Conservation (phyloP, 805 yeast species). For the Ogataea saltuana region DNA sequence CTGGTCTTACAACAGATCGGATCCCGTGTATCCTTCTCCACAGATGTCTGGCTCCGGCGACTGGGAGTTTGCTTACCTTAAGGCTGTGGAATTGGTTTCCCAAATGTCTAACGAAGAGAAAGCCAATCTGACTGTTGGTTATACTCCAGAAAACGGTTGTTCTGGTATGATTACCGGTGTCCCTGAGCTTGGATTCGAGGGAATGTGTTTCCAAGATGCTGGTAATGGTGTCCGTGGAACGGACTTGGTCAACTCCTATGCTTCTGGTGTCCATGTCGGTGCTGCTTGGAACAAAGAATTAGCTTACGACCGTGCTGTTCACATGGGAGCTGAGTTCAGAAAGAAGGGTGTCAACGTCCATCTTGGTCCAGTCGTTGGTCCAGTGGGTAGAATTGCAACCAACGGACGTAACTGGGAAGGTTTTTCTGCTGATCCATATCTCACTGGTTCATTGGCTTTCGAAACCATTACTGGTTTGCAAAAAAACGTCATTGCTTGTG, state of each 20-base stretch:
- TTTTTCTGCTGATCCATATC: conserved; percentile 61
- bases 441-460: conserved; percentile 56
- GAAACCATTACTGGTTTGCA: conserved; percentile 57
- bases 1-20: conserved; percentile 24
- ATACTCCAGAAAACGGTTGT: conserved; percentile 9
- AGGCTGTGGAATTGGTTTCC: conserved; percentile 55
- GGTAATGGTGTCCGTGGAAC: conserved; percentile 61
- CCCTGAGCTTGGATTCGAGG: conserved; percentile 55
- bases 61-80: conserved; percentile 59
- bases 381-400: conserved; percentile 60
- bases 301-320: conserved; percentile 53
- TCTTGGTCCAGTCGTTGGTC: conserved; percentile 60
- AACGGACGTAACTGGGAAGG: conserved; percentile 71
- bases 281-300: conserved; percentile 56
- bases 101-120: conserved; percentile 59
- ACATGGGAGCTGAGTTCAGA: conserved; percentile 56
- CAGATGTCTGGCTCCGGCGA: conserved; percentile 26
- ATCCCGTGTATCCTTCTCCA: conserved; percentile 24
- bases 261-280: conserved; percentile 60
- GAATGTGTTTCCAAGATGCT: conserved; percentile 62
- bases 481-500: conserved; percentile 58
- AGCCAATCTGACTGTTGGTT: conserved; percentile 61
- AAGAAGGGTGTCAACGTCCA: conserved; percentile 56
- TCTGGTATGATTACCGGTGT: conserved; percentile 61
- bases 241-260: conserved; percentile 56